Conservation (phyloP, 768 basidiomycete species). For the Nidula microcarpa region DNA sequence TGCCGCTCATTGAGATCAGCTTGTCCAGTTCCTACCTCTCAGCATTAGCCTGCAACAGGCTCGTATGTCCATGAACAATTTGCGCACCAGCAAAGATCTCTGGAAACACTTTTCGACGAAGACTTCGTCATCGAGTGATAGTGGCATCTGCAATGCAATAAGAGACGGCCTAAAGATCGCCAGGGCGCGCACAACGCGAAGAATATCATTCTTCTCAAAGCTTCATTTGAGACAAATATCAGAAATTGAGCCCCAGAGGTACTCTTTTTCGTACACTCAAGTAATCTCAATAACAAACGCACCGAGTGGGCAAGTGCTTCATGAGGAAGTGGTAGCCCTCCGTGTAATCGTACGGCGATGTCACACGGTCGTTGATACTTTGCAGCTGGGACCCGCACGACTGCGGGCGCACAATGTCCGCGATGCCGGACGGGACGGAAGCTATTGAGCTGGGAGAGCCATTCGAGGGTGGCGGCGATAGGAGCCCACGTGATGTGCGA, state of each 20-base stretch:
- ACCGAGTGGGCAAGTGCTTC: slow-evolving; percentile 87
- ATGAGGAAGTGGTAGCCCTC: slow-evolving; percentile 96
- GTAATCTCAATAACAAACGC: slow-evolving; percentile 37
- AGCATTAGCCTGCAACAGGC: background rate
- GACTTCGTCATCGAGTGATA: slow-evolving; percentile 93
- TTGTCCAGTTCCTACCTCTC: slow-evolving; percentile 84
- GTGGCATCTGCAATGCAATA: slow-evolving; percentile 96
- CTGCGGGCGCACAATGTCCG: slow-evolving; percentile 25
- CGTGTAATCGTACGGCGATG: slow-evolving; percentile 88
- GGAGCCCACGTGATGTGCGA: slow-evolving; percentile 23
- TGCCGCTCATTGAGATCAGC: slow-evolving; percentile 94
- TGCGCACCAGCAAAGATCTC: slow-evolving; percentile 75
- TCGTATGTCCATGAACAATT: slow-evolving; percentile 1
- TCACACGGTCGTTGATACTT: slow-evolving; percentile 63
- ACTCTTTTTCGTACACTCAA: slow-evolving; percentile 32
- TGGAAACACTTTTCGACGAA: slow-evolving; percentile 97
- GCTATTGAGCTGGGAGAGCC: slow-evolving; percentile 35
- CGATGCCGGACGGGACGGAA: slow-evolving; percentile 33
- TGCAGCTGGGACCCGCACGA: slow-evolving; percentile 39
- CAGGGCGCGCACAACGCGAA: slow-evolving; percentile 90
- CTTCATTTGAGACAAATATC: slow-evolving; percentile 39
- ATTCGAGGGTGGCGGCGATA: slow-evolving; percentile 36
- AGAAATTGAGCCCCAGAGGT: slow-evolving; percentile 39
- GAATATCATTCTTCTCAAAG: slow-evolving; percentile 94
- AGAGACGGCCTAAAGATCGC: slow-evolving; percentile 96